These are phyloP conservation scores for Globisporangium okanoganense DNA, from an alignment of 352 stramenopile species.

Conservation along the genomic window DNA sequence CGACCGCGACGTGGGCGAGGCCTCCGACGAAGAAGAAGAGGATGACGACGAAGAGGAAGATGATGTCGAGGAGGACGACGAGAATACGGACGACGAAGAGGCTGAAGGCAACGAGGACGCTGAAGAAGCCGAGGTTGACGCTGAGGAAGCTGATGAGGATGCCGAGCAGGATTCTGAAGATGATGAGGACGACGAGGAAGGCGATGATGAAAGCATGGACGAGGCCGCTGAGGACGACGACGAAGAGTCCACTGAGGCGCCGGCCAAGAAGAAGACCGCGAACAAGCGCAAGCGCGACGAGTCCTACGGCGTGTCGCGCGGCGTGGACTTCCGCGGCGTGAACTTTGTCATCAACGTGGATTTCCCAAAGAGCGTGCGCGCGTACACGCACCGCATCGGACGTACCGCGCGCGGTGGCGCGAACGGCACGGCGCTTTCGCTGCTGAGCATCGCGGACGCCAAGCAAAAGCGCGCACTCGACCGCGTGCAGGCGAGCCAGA, in stretches of 20 bases:
- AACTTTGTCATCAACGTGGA: slow-evolving; percentile 99
- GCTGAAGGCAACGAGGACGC: slow-evolving; percentile 39
- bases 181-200: slow-evolving; percentile 24
- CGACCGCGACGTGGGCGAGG: slow-evolving; percentile 72
- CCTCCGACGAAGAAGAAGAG: slow-evolving; percentile 63
- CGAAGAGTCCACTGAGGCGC: slow-evolving; percentile 11
- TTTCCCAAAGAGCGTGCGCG: slow-evolving; percentile 92
- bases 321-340: slow-evolving; percentile 98
- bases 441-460: slow-evolving; percentile 83
- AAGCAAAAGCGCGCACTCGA: slow-evolving; percentile 85
- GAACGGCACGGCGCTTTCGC: slow-evolving; percentile 95
- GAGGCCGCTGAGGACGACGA: slow-evolving; percentile 29
- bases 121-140: slow-evolving; percentile 33
- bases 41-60: slow-evolving; percentile 66
- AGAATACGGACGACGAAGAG: slow-evolving; percentile 36
- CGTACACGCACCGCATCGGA: slow-evolving; percentile 98
- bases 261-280: slow-evolving; percentile 32
- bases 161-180: slow-evolving; percentile 44
- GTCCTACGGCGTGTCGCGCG: slow-evolving; percentile 95
- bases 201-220: slow-evolving; percentile 33
- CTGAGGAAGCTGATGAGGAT: slow-evolving; percentile 53
- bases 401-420: slow-evolving; percentile 95
- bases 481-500: slow-evolving; percentile 92
- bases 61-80: slow-evolving; percentile 33
- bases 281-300: slow-evolving; percentile 73